Evolutionary conservation across 179 eudicot species (phyloP).

Genomic region (Carnegiea gigantea): DNA sequence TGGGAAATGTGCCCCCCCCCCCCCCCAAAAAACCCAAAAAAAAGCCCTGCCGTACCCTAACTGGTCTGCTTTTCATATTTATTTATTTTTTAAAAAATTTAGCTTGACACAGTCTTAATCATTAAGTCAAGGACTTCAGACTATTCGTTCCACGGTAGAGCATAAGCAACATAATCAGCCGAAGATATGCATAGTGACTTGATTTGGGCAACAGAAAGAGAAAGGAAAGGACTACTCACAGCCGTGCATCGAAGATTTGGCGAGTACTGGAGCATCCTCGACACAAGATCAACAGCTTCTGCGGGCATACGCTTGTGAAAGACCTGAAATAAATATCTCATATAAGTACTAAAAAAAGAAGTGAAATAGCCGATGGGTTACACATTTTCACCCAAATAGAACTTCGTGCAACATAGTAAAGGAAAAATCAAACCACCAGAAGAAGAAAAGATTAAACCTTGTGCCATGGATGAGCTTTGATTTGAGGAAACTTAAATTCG

Average conservation of each 20-base stretch:
- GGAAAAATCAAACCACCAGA: too few relatives aligned
- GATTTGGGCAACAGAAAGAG: background rate
- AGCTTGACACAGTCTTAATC: background rate
- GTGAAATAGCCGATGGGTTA: background rate
- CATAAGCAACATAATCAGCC: background rate
- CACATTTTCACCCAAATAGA: background rate
- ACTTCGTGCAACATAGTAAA: background rate
- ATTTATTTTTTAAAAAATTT: too few relatives aligned
- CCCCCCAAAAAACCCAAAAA: too few relatives aligned
- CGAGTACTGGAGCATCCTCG: constrained; percentile 87
- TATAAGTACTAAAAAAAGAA: background rate
- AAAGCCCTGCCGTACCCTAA: background rate
- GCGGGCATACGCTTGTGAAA: constrained; percentile 73
- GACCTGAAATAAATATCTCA: constrained; percentile 40
- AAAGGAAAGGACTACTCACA: constrained; percentile 40
- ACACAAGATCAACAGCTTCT: constrained; percentile 84
- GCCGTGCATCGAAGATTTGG: constrained; percentile 77
- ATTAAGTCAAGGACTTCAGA: background rate
- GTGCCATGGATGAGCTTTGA: constrained; percentile 97
- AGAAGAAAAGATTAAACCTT: constrained; percentile 45
- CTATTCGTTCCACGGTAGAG: background rate
- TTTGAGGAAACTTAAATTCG: constrained; percentile 90
- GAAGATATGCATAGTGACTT: background rate
- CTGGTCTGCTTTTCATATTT: too few relatives aligned
- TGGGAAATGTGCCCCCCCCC: background rate